These are phyloP conservation scores for Ophiostoma novo-ulmi DNA, from an alignment of 2,329 filamentous ascomycete species.

Conservation along the genomic window DNA sequence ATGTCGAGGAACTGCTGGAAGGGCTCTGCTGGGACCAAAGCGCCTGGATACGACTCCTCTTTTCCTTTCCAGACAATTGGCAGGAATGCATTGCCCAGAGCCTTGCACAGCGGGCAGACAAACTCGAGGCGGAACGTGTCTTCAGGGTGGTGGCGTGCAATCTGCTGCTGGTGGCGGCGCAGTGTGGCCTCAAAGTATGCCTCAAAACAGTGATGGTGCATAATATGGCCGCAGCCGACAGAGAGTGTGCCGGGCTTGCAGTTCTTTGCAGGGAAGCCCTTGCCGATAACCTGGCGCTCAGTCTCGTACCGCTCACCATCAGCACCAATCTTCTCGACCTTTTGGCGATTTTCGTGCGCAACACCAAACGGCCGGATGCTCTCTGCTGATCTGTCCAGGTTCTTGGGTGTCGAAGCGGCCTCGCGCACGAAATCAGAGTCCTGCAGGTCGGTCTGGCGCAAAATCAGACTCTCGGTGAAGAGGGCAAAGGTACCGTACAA, in stretches of 20 bases:
- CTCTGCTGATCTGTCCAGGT: conserved; percentile 80
- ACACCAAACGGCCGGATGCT: conserved; percentile 83
- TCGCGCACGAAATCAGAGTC: conserved; percentile 82
- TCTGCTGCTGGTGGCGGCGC: conserved; percentile 82
- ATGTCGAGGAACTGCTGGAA: conserved; percentile 67
- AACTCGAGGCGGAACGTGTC: conserved; percentile 76
- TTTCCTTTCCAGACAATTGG: conserved; percentile 94
- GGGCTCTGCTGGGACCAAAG: conserved; percentile 51
- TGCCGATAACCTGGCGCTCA: conserved; percentile 78
- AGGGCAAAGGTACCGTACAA: conserved; percentile 92
- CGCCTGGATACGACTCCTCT: conserved; percentile 73
- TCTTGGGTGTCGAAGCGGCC: conserved; percentile 69
- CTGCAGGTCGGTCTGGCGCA: conserved; percentile 78
- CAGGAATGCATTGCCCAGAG: conserved; percentile 87
- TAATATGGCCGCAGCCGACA: conserved; percentile 92
- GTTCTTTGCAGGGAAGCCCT: conserved; percentile 71
- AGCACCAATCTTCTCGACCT: conserved; percentile 68
- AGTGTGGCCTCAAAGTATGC: conserved; percentile 80
- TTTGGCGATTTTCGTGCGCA: conserved; percentile 75
- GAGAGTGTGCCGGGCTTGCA: conserved; percentile 72
- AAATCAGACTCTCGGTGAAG: conserved; percentile 76
- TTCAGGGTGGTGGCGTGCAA: conserved; percentile 90
- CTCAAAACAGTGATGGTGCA: conserved; percentile 96
- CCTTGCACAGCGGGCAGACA: conserved; percentile 94
- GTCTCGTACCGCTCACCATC: conserved; percentile 65